Percentiles rank a stretch among this genome's conserved stretches.
phyloP scores from a whole-genome alignment of 2,329 filamentous ascomycete genomes.

The Cladophialophora yegresii region DNA sequence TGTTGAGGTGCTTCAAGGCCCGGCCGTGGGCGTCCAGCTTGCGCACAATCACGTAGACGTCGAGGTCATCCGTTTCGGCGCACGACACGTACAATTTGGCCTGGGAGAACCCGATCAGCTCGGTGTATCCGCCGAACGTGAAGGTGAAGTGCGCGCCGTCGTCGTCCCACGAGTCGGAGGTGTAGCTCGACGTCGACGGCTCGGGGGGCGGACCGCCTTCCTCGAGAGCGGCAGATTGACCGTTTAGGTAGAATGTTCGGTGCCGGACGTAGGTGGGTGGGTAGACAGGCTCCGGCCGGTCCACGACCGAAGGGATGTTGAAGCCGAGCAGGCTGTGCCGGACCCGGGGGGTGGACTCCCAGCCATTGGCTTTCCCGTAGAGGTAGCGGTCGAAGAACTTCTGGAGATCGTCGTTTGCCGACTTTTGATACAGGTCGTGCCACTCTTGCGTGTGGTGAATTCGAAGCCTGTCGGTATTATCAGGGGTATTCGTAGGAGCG shows the following conservation, averaged over 20 bases:
- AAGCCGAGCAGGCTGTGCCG: conserved; percentile 39
- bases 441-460: conserved; percentile 49
- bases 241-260: conserved; percentile 40
- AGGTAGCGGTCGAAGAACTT: conserved; percentile 53
- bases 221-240: conserved; percentile 26
- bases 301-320: conserved; percentile 35
- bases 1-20: conserved; percentile 47
- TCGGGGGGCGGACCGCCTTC: background rate
- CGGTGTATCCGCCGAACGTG: conserved; percentile 45
- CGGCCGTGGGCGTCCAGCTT: conserved; percentile 51
- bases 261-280: conserved; percentile 28
- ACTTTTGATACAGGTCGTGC: conserved; percentile 48
- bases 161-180: conserved; percentile 40
- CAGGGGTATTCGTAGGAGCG: no score
- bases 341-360: conserved; percentile 51
- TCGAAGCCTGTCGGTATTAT: no score
- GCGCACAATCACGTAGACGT: conserved; percentile 48
- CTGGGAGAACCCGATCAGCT: conserved; percentile 52
- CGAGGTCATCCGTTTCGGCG: conserved; percentile 48
- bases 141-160: conserved; percentile 31
- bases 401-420: conserved; percentile 44
- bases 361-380: conserved; percentile 49
- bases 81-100: conserved; percentile 52
- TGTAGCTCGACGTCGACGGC: conserved; percentile 36
- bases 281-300: conserved; percentile 38